These are phyloP conservation scores for Colletotrichum echinochloae DNA, from an alignment of 2,329 filamentous ascomycete genomes.

Conservation along the genomic window DNA sequence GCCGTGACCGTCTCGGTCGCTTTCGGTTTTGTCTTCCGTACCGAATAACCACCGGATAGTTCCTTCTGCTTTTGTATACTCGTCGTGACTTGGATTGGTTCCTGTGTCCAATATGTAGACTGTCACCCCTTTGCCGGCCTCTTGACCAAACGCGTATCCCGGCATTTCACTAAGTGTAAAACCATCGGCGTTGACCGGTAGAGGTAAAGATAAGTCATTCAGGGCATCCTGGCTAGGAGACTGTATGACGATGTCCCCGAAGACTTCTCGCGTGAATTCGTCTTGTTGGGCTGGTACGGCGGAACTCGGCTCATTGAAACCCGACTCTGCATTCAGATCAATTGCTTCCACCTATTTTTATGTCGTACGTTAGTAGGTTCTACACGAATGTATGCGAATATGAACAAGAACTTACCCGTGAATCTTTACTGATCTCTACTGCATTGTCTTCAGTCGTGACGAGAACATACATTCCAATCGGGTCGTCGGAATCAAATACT, in stretches of 20 bases:
- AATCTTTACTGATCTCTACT: background rate
- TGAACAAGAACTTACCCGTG: background rate
- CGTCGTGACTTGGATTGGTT: background rate
- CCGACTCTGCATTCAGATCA: no score
- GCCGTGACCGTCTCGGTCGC: background rate
- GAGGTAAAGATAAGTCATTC: background rate
- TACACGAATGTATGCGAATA: background rate
- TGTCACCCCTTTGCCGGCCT: background rate
- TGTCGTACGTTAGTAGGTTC: background rate
- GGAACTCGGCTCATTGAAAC: background rate
- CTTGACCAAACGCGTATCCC: background rate
- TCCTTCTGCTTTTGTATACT: background rate
- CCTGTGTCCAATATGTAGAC: background rate
- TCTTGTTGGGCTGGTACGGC: no score
- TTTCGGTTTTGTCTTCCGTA: background rate
- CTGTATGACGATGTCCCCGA: background rate
- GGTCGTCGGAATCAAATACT: background rate
- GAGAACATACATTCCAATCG: background rate
- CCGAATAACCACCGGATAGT: background rate
- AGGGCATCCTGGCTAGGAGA: background rate
- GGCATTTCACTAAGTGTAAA: background rate
- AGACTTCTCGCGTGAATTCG: background rate
- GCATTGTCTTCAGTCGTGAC: background rate
- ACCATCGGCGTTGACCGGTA: background rate
- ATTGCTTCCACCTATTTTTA: no score